These are phyloP conservation scores for Trichocladium antarcticum DNA, from an alignment of 495 filamentous ascomycete genomes.

Conservation along the genomic window DNA sequence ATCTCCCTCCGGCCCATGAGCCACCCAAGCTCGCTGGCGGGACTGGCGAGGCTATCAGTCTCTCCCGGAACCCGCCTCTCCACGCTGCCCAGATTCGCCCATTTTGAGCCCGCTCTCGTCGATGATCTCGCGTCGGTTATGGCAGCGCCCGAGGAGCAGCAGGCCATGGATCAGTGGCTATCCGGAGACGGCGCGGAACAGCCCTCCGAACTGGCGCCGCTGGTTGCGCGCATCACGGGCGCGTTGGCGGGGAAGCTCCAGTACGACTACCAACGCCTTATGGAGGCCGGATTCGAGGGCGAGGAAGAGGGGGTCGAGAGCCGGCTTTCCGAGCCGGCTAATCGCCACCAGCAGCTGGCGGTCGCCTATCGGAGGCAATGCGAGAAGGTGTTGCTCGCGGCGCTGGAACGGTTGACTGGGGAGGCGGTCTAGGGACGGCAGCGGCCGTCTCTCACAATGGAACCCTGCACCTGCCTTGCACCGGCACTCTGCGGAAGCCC, in stretches of 20 bases:
- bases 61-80: conserved; percentile 7
- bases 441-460: too few species aligned
- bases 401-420: conserved; percentile 4
- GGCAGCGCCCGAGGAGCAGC: conserved; percentile 8
- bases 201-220: conserved; percentile 1
- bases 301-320: conserved; percentile 13
- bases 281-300: conserved; percentile 20
- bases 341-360: conserved; percentile 34
- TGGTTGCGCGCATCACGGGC: conserved; percentile 17
- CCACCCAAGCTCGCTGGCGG: conserved; percentile 29
- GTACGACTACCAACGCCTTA: conserved; percentile 22
- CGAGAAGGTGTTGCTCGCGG: conserved; percentile 25
- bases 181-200: too few species aligned
- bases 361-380: conserved; percentile 33
- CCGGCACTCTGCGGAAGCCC: too few species aligned
- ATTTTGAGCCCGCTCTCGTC: conserved; percentile 36
- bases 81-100: conserved; percentile 26
- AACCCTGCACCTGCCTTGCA: too few species aligned
- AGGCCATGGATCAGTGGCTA: conserved; percentile 4
- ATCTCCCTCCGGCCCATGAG: conserved; percentile 32
- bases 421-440: too few species aligned
- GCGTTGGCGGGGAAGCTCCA: conserved; percentile 21
- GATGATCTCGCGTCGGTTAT: conserved; percentile 23
- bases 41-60: conserved; percentile 19
- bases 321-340: conserved; percentile 18